Conservation (phyloP, 169 alveolate genomes). For the Besnoitia besnoiti region DNA sequence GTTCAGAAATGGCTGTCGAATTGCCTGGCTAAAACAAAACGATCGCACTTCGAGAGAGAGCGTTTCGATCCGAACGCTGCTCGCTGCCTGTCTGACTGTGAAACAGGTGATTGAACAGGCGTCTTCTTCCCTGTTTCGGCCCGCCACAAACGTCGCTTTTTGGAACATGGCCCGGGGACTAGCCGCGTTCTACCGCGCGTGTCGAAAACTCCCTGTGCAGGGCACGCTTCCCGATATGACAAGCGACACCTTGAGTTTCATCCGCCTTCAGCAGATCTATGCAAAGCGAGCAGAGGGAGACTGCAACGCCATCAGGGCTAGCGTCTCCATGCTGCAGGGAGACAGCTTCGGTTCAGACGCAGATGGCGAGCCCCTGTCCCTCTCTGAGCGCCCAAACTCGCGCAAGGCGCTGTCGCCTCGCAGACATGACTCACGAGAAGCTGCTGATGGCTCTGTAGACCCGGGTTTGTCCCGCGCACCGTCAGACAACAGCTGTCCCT, state of each 20-base stretch:
- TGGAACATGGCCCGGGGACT: slow-evolving; percentile 53
- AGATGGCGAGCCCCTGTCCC: not conserved
- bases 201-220: slow-evolving; percentile 77
- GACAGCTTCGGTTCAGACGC: not conserved
- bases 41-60: too few species aligned
- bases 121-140: not conserved
- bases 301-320: slow-evolving; percentile 42
- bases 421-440: not conserved
- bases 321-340: slow-evolving; percentile 8
- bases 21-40: too few species aligned
- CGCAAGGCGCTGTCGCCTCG: not conserved
- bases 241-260: slow-evolving; percentile 75
- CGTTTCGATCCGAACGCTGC: too few species aligned
- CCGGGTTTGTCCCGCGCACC: not conserved
- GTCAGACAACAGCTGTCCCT: not conserved
- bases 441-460: not conserved
- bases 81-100: not conserved
- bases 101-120: slow-evolving; percentile 11
- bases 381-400: too few species aligned
- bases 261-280: slow-evolving; percentile 77
- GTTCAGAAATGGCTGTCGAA: too few species aligned
- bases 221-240: slow-evolving; percentile 90
- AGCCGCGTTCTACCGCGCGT: slow-evolving; percentile 62
- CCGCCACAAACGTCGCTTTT: not conserved
- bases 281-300: slow-evolving; percentile 79